A percentile compares a stretch with the other conserved stretches of the same genome.
phyloP scores from a whole-genome alignment of 805 yeast species.

The Saccharomycopsis sp. region DNA sequence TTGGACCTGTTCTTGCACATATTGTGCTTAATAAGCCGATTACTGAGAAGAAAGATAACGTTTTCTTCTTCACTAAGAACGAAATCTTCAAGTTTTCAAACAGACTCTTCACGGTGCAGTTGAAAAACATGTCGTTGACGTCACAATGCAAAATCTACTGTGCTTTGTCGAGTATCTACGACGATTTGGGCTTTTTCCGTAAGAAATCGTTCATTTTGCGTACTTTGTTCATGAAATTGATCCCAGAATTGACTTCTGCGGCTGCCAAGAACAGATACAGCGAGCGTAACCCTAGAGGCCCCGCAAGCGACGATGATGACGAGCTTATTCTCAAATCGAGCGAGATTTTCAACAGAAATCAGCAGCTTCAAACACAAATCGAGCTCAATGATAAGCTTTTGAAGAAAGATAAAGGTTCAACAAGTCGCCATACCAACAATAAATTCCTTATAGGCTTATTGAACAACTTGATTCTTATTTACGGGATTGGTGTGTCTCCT shows the following conservation, averaged over 20 bases:
- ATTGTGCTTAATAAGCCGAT: slow-evolving; percentile 38
- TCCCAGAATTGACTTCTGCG: slow-evolving; percentile 33
- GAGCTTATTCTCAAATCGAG: slow-evolving; percentile 12
- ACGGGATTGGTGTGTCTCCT: slow-evolving; percentile 42
- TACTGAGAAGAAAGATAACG: slow-evolving; percentile 6
- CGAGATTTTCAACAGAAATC: slow-evolving; percentile 15
- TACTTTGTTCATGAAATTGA: slow-evolving; percentile 48
- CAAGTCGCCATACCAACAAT: background rate
- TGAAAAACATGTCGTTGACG: slow-evolving; percentile 38
- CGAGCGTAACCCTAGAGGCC: slow-evolving; percentile 6
- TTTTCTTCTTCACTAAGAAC: slow-evolving; percentile 27
- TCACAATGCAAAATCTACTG: slow-evolving; percentile 61
- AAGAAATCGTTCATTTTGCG: slow-evolving; percentile 67
- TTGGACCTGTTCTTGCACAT: slow-evolving; percentile 34
- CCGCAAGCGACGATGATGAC: slow-evolving; percentile 9
- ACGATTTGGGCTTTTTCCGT: slow-evolving; percentile 52
- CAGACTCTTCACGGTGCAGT: slow-evolving; percentile 38
- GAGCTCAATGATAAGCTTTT: slow-evolving; percentile 17
- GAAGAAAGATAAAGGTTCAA: background rate
- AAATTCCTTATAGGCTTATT: slow-evolving; percentile 31
- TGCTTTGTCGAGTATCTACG: slow-evolving; percentile 58
- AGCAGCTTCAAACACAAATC: slow-evolving; percentile 20
- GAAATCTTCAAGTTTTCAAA: slow-evolving; percentile 47
- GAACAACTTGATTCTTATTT: slow-evolving; percentile 43
- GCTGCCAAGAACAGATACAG: slow-evolving; percentile 8